Evolutionary conservation across 176 grass and related monocot genomes (phyloP), one percentile per base, ranked within the genome.

Genomic region (Hsuehochloa calcarea): DNA sequence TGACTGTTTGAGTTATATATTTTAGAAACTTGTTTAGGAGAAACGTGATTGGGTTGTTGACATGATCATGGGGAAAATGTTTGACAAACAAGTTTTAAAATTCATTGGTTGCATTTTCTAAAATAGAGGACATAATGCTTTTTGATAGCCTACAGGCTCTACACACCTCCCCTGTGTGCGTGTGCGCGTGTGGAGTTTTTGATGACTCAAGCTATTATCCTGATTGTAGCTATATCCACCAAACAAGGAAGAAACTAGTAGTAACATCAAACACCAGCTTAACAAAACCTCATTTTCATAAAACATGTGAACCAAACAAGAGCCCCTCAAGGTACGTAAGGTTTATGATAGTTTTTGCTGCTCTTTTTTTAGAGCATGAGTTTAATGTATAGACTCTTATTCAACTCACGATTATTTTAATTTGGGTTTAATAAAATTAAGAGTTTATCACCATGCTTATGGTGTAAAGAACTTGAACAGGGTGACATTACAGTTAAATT

Each of bases 391-490:
- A 41, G 45, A 16, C 74, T 80, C 4, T 66, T 78, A 4, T 88
- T 56, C 6, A 39, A 5, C 3, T 83, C 35, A 56, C 38, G 23
- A 15, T 72, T 76, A 58, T 64, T 23, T 1, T 68, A 27, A 26
- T 70, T 83, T 77, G 4, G 2, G 11, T 7, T 82, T 16, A 26
- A 26, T 20, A 12, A 64, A 47, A 68, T 45, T 63, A 35, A 41
- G 10, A 43, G 25, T 43, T 13, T 67, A 23, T 78, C 22, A 38
- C 22, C 70, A 68, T 85, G 68, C 77, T 89, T 16, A 85, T 19
- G 0, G 3, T 59, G 14, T 40, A 38, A 68, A 75, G 3, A 75
- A 79, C 77, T 85, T 51, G 26, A 65, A 80, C 84, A 91, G 92
- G 0, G 74, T 94, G 65, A 82, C 79, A 25, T 44, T 94, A 66